A percentile compares a stretch with the other conserved stretches of the same genome.
phyloP scores from a whole-genome alignment of 1,284 basidiomycete species.

The Cutaneotrichosporon sp. region DNA sequence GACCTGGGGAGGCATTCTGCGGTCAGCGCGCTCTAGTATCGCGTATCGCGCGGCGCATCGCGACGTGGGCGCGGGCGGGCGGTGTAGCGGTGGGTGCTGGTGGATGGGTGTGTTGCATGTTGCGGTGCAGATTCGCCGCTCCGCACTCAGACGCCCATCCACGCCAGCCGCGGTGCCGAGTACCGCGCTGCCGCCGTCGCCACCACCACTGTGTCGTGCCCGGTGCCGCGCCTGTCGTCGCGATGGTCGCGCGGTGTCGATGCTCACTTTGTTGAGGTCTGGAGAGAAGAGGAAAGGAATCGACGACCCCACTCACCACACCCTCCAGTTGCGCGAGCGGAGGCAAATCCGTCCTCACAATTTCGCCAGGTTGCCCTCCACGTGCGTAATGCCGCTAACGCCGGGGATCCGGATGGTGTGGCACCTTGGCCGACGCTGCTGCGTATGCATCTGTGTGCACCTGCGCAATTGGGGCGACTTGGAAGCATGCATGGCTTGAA shows the following conservation, averaged over 20 bases:
- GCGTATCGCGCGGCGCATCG: neutral
- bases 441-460: too few species aligned
- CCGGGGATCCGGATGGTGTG: neutral
- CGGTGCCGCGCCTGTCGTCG: neutral
- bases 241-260: constrained; percentile 1
- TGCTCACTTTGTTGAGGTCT: constrained; percentile 11
- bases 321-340: neutral
- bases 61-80: neutral
- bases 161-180: neutral
- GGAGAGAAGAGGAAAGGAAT: constrained; percentile 1
- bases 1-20: constrained; percentile 45
- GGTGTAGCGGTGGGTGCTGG: neutral
- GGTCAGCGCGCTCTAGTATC: neutral
- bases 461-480: too few species aligned
- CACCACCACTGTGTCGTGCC: neutral
- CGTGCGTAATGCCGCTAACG: neutral
- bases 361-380: neutral
- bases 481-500: too few species aligned
- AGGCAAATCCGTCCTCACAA: neutral
- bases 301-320: neutral
- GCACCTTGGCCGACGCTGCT: too few species aligned
- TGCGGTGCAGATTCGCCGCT: neutral
- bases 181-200: neutral
- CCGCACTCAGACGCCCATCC: neutral
- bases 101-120: neutral